phyloP scores from a whole-genome alignment of 345 rosid genomes.

The Lepidium didymum region DNA sequence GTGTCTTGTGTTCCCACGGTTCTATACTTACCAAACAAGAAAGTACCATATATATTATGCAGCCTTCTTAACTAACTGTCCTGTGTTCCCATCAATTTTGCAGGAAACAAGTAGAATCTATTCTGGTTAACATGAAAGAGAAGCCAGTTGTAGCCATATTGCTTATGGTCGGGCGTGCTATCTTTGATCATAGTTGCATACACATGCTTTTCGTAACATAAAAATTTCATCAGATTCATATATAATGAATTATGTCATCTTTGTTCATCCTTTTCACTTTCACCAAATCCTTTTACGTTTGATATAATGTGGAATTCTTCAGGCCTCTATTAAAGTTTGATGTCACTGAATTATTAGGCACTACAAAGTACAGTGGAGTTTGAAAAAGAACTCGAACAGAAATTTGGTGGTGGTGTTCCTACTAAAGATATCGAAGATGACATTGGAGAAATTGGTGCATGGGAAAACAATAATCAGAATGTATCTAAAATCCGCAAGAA shows the following conservation, averaged over 20 bases:
- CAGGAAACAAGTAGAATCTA: slow-evolving; percentile 90
- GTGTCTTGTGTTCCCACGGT: no score
- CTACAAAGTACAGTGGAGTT: slow-evolving; percentile 91
- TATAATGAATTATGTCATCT: no score
- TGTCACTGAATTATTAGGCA: slow-evolving; percentile 48
- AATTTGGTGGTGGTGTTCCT: slow-evolving; percentile 79
- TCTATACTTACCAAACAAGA: no score
- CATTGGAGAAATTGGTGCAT: slow-evolving; percentile 73
- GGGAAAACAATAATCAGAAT: slow-evolving; percentile 53
- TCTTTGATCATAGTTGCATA: slow-evolving; percentile 7
- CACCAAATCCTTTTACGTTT: not conserved
- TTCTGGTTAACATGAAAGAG: slow-evolving; percentile 77
- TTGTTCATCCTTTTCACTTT: no score
- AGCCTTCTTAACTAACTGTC: not conserved
- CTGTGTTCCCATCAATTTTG: slow-evolving; percentile 18
- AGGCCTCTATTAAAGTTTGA: slow-evolving; percentile 17
- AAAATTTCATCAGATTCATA: no score
- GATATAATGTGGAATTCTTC: slow-evolving; percentile 5
- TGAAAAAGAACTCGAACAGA: slow-evolving; percentile 90
- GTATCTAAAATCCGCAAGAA: slow-evolving; percentile 87
- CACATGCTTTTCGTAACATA: no score
- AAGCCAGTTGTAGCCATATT: slow-evolving; percentile 89
- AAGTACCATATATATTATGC: not conserved
- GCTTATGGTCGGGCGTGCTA: slow-evolving; percentile 57
- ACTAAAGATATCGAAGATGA: slow-evolving; percentile 60